These are phyloP conservation scores for Cladorrhinum sp. DNA, from an alignment of 2,329 filamentous ascomycete genomes.

Conservation along the genomic window DNA sequence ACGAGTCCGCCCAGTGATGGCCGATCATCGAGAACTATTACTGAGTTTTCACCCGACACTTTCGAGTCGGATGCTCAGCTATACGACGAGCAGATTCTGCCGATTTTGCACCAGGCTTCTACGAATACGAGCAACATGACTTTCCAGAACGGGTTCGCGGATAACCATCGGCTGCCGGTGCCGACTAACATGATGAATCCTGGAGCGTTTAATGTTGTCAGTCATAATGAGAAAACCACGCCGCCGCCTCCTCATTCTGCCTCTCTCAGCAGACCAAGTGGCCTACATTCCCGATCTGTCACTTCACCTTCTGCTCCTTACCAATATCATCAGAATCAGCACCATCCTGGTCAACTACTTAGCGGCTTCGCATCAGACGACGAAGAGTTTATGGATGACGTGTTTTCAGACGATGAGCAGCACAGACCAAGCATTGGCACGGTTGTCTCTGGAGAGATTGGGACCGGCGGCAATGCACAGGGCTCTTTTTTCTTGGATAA, in stretches of 20 bases:
- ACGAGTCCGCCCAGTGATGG: slow-evolving; percentile 60
- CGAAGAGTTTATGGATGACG: slow-evolving; percentile 58
- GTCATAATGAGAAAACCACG: neutral
- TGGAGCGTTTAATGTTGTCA: slow-evolving; percentile 47
- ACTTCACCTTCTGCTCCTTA: slow-evolving; percentile 71
- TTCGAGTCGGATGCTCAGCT: slow-evolving; percentile 75
- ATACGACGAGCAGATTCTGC: slow-evolving; percentile 90
- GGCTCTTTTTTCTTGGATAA: slow-evolving; percentile 56
- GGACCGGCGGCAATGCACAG: neutral
- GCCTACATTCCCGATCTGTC: slow-evolving; percentile 75
- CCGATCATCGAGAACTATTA: slow-evolving; percentile 60
- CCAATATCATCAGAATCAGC: slow-evolving; percentile 40
- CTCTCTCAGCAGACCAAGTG: slow-evolving; percentile 1
- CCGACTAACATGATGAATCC: slow-evolving; percentile 63
- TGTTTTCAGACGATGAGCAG: slow-evolving; percentile 76
- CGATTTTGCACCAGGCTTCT: slow-evolving; percentile 82
- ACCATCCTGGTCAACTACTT: slow-evolving; percentile 29
- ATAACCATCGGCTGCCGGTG: slow-evolving; percentile 45
- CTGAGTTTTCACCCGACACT: slow-evolving; percentile 61
- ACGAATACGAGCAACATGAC: slow-evolving; percentile 73
- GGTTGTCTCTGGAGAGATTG: slow-evolving; percentile 34
- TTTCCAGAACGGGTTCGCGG: slow-evolving; percentile 86
- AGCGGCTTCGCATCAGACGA: slow-evolving; percentile 71
- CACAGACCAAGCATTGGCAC: slow-evolving; percentile 43
- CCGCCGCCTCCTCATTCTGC: slow-evolving; percentile 1